Percentiles rank a stretch among this genome's conserved stretches.
Evolutionary conservation across 2,329 filamentous ascomycete species (phyloP).

Genomic region (Fusarium cyanostomum): DNA sequence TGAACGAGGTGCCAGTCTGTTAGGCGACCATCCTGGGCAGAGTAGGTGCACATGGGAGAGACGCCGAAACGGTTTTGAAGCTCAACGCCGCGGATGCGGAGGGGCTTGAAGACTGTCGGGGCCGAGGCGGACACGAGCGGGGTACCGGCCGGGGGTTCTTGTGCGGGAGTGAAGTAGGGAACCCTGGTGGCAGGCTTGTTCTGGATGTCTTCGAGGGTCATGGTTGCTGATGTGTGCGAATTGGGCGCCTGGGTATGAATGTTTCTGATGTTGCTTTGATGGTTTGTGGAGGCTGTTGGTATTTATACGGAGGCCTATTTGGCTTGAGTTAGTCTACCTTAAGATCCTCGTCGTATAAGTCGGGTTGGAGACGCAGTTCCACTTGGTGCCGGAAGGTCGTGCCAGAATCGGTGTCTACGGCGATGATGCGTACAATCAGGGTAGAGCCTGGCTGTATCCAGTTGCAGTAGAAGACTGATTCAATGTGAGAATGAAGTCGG

Average conservation of each 20-base stretch:
- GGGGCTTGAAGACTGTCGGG: constrained; percentile 66
- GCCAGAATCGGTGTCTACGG: neutral
- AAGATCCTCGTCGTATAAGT: neutral
- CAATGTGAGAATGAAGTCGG: neutral
- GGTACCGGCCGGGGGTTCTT: constrained; percentile 61
- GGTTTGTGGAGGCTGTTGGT: neutral
- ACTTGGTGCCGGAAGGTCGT: neutral
- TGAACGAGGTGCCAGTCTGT: constrained; percentile 87
- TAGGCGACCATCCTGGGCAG: constrained; percentile 69
- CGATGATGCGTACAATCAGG: neutral
- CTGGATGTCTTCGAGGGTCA: constrained; percentile 34
- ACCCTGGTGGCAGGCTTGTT: constrained; percentile 56
- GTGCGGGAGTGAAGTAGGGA: constrained; percentile 65
- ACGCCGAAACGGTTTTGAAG: constrained; percentile 67
- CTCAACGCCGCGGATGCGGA: constrained; percentile 62
- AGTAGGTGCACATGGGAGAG: constrained; percentile 71
- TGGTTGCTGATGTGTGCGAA: neutral
- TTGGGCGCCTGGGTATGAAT: neutral
- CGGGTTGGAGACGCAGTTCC: constrained; percentile 8
- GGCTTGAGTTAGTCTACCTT: neutral
- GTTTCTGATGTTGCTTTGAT: neutral
- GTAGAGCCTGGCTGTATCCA: neutral
- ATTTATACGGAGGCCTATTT: constrained; percentile 11
- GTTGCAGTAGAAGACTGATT: neutral
- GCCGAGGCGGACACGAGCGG: constrained; percentile 52